phyloP scores from a whole-genome alignment of 1,139 yeast genomes.

The Lodderomyces jiufengensis region DNA sequence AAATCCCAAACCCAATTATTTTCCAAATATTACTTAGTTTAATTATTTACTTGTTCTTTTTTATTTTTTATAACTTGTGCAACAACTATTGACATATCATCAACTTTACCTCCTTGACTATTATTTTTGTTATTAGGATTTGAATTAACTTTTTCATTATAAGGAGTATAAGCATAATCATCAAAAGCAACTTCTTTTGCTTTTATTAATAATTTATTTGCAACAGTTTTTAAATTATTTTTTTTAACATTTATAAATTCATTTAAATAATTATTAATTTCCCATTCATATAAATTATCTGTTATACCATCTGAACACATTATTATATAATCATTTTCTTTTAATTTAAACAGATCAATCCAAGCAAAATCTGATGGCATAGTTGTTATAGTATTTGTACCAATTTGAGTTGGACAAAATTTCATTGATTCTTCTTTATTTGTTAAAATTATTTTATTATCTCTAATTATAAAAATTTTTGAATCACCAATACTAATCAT shows the following conservation, averaged over 20 bases:
- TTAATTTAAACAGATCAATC: constrained; percentile 39
- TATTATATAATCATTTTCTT: constrained; percentile 42
- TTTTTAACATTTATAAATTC: constrained; percentile 27
- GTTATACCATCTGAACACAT: constrained; percentile 55
- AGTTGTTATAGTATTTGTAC: constrained; percentile 45
- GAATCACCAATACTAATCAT: constrained; percentile 58
- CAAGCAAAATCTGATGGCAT: constrained; percentile 51
- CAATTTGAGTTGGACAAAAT: constrained; percentile 55
- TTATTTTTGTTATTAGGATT: constrained; percentile 16
- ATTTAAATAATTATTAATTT: constrained; percentile 37
- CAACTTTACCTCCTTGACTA: constrained; percentile 53
- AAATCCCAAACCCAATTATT: background rate
- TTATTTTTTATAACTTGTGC: constrained; percentile 34
- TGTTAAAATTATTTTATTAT: constrained; percentile 42
- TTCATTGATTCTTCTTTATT: constrained; percentile 49
- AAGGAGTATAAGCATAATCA: constrained; percentile 53
- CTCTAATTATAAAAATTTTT: constrained; percentile 46
- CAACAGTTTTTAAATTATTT: constrained; percentile 33
- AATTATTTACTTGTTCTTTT: background rate
- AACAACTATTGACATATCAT: constrained; percentile 52
- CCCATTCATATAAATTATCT: constrained; percentile 50
- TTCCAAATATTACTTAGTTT: background rate
- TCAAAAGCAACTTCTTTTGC: constrained; percentile 54
- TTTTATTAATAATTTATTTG: constrained; percentile 37
- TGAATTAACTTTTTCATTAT: constrained; percentile 48